These are phyloP conservation scores for Aspergillus latus DNA, from an alignment of 2,329 filamentous ascomycete species.

Conservation along the genomic window DNA sequence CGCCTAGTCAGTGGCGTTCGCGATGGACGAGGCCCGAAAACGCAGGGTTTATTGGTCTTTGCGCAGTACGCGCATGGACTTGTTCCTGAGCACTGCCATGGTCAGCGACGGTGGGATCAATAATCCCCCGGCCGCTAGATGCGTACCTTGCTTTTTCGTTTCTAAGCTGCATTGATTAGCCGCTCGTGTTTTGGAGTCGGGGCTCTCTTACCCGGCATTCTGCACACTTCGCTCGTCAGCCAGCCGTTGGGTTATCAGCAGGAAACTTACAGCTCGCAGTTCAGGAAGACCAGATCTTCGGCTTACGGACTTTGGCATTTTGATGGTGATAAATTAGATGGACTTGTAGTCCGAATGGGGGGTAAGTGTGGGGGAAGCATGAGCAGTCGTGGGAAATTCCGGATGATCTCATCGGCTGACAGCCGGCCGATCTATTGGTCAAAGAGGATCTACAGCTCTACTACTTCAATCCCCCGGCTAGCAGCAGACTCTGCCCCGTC, in stretches of 20 bases:
- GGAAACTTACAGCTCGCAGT: background rate
- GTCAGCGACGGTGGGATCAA: too few relatives aligned
- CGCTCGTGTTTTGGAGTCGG: background rate
- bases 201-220: constrained; percentile 14
- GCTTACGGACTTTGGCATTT: background rate
- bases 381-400: background rate
- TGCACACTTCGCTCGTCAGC: constrained; percentile 11
- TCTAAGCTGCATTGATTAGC: constrained; percentile 4
- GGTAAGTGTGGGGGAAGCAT: background rate
- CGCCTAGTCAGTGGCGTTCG: constrained; percentile 21
- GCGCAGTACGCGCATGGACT: constrained; percentile 18
- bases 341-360: background rate
- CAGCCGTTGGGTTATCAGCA: background rate
- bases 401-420: background rate
- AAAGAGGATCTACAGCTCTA: background rate
- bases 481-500: constrained; percentile 57
- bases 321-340: background rate
- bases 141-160: constrained; percentile 16
- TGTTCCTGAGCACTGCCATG: constrained; percentile 18
- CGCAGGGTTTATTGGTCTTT: constrained; percentile 15
- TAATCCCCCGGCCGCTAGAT: too few relatives aligned
- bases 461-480: constrained; percentile 43
- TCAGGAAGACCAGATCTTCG: background rate
- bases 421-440: background rate
- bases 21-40: constrained; percentile 12